A percentile compares a stretch with the other conserved stretches of the same genome.
phyloP scores from a whole-genome alignment of 73 alveolate genomes.

The Paramecium sexaurelia region DNA sequence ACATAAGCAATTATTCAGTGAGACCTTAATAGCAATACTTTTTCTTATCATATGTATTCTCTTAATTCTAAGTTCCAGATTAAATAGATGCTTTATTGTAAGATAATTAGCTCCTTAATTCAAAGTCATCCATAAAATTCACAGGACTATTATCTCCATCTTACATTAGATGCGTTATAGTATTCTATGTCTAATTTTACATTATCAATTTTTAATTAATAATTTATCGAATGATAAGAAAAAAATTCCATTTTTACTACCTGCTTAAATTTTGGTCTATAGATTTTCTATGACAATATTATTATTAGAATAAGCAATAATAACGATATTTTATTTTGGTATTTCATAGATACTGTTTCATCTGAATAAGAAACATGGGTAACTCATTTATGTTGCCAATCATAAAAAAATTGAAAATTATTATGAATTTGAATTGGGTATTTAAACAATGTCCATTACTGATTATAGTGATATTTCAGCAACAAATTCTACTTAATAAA shows the following conservation, averaged over 20 bases:
- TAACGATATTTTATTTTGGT: no score
- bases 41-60: background rate
- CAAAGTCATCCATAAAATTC: background rate
- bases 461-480: slow-evolving; percentile 88
- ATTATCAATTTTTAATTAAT: background rate
- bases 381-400: background rate
- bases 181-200: background rate
- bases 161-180: background rate
- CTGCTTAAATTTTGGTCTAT: no score
- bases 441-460: slow-evolving; percentile 81
- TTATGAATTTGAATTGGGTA: slow-evolving; percentile 78
- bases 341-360: background rate
- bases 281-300: no score
- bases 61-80: background rate
- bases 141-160: background rate
- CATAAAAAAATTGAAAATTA: slow-evolving; percentile 39
- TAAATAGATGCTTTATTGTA: background rate
- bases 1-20: background rate
- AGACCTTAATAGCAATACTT: background rate
- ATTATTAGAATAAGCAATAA: no score
- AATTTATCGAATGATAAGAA: no score
- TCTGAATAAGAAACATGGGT: background rate
- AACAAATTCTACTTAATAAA: slow-evolving; percentile 62
- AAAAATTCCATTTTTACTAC: no score
- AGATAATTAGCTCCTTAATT: background rate